Evolutionary conservation across 176 grass and related monocot species (phyloP), one percentile per base, ranked within the genome.

Genomic region (Lolium multiflorum): DNA sequence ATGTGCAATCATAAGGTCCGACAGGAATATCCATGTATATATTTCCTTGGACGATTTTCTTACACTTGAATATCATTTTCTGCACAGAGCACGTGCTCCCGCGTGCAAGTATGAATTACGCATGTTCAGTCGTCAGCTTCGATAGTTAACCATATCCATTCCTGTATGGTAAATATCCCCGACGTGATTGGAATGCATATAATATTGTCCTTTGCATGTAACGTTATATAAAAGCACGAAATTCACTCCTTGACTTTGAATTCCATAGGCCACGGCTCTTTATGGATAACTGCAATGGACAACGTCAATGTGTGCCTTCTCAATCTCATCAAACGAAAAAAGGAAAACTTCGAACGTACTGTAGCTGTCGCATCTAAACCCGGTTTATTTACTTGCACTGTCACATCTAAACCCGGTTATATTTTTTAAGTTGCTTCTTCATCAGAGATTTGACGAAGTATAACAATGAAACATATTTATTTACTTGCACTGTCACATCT

Each of bases 321-420:
- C 31, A 35, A 49, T 74, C 3, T 49, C 31, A 35, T 35, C 44
- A 74, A 72, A 72, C 12, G 9, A 50, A 74, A 74, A 51, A 74
- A 22, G 20, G 25, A 51, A 51, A 74, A 44, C 51, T 75, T 18
- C 47, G 57, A 31, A 28, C 15, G n/a, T n/a, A n/a, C n/a, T n/a
- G n/a, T 71, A 74, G 11, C 50, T 87, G 8, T 61, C n/a, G n/a
- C n/a, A n/a, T n/a, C n/a, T n/a, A n/a, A n/a, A n/a, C n/a, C n/a
- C n/a, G n/a, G n/a, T 16, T 49, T 88, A 21, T 88, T 78, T 83
- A 88, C 62, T 49, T n/a, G 46, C 59, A 7, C n/a, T 55, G 81
- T 78, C 81, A 83, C 61, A 3, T 62, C 48, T 4, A 14, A 37
- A 35, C 46, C 16, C 13, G 11, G 17, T 35, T 35, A 9, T 67